phyloP scores from a whole-genome alignment of 352 stramenopile species.

The Blastocystis sp. region DNA sequence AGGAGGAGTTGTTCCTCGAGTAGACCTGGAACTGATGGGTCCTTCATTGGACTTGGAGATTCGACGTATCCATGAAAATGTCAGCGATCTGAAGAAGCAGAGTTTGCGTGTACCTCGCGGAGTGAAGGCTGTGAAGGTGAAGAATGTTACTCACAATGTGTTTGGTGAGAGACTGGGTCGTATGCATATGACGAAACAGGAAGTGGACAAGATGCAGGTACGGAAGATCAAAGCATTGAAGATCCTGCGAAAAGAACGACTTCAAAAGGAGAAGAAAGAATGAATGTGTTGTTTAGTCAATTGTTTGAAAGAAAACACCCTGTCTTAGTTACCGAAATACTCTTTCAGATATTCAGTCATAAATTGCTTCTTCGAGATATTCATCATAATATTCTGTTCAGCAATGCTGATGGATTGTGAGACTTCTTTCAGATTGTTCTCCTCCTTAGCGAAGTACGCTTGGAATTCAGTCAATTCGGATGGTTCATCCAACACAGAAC shows the following conservation, averaged over 20 bases:
- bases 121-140: slow-evolving; percentile 89
- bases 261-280: slow-evolving; percentile 65
- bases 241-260: not conserved
- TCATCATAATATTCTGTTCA: slow-evolving; percentile 49
- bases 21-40: slow-evolving; percentile 85
- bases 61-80: slow-evolving; percentile 88
- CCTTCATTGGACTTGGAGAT: slow-evolving; percentile 81
- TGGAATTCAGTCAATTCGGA: slow-evolving; percentile 9
- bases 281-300: not conserved
- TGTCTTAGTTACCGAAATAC: not conserved
- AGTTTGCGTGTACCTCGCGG: slow-evolving; percentile 81
- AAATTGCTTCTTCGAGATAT: slow-evolving; percentile 53
- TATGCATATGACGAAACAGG: slow-evolving; percentile 94
- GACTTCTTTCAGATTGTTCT: slow-evolving; percentile 52
- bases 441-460: slow-evolving; percentile 15
- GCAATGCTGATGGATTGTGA: slow-evolving; percentile 52
- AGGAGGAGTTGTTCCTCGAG: slow-evolving; percentile 71
- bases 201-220: slow-evolving; percentile 91
- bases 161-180: slow-evolving; percentile 95
- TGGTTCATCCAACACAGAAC: slow-evolving; percentile 18
- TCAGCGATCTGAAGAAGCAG: slow-evolving; percentile 88
- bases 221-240: slow-evolving; percentile 88
- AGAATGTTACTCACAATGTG: slow-evolving; percentile 94
- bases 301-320: slow-evolving; percentile 8
- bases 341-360: slow-evolving; percentile 14